Evolutionary conservation across 345 rosid species (phyloP), one percentile per base, ranked within the genome.

Genomic region (Cardamine chenopodiifolia): DNA sequence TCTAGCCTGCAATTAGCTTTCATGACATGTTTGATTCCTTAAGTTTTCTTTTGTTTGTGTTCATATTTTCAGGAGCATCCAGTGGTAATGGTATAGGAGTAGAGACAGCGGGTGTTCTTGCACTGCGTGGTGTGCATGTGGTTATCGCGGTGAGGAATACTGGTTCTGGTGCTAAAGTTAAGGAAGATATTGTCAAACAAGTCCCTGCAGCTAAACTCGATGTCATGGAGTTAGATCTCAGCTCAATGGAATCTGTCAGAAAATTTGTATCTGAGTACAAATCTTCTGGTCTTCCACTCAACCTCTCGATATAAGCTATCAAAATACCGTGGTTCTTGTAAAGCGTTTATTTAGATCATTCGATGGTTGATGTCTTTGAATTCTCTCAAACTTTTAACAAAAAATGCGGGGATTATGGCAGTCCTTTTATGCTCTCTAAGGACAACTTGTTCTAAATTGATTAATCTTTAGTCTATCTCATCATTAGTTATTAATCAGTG

Each of bases 51-150:
- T 25, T 5, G n/a, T 32, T 9, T 40, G 18, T 63, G 12, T 34
- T 19, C 11, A 73, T 61, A 9, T 17, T 66, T 65, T 14, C 40
- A 89, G 90, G 90, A 72, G 90, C 89, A 55, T 87, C 96, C 0
- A 87, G 90, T 77, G 92, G 90, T 62, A 87, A 89, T 77, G 92
- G 90, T 62, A 82, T 89, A 17, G 90, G 89, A 19, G 52, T 58
- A 5, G 96, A 89, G 70, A 87, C 96, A 4, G 66, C 87, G 0
- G 84, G 89, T n/a, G 89, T 87, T 70, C 88, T 89, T 47, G 90
- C 94, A 4, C 54, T 85, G 69, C 88, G 85, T 7, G 90, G 90
- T 47, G 87, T 85, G n/a, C 88, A 83, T 22, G 89, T 89, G 7
- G 73, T 85, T 42, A 85, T 89, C 88, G 91, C 78, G 0, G 91